Percentiles rank a stretch among this genome's conserved stretches.
These are phyloP conservation scores for Castanea crenata DNA, from an alignment of 306 rosid genomes.

Conservation along the genomic window DNA sequence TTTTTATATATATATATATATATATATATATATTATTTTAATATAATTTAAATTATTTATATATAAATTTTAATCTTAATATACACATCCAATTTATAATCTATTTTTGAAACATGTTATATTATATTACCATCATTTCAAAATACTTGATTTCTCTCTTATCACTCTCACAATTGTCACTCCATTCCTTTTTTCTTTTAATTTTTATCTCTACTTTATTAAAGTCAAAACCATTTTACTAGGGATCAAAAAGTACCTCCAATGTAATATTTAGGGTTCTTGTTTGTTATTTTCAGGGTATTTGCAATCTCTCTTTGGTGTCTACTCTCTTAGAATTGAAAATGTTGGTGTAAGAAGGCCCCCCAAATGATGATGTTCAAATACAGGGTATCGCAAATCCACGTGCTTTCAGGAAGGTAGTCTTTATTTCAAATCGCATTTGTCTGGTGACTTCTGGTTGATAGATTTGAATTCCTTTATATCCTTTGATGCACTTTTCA, in stretches of 20 bases:
- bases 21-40: not conserved
- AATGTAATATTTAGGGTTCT: not conserved
- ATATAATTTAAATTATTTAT: too few relatives aligned
- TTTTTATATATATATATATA: too few relatives aligned
- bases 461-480: slow-evolving; percentile 13
- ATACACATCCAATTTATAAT: too few relatives aligned
- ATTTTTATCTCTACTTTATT: too few relatives aligned
- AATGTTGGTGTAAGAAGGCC: slow-evolving; percentile 79
- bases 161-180: too few relatives aligned
- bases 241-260: too few relatives aligned
- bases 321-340: slow-evolving; percentile 82
- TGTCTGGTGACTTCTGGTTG: not conserved
- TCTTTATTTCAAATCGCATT: not conserved
- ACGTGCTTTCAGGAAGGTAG: slow-evolving; percentile 80
- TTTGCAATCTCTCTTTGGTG: slow-evolving; percentile 80
- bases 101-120: too few relatives aligned
- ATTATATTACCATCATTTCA: too few relatives aligned
- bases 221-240: too few relatives aligned
- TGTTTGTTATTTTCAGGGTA: slow-evolving; percentile 50
- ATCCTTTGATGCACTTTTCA: slow-evolving; percentile 37
- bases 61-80: too few relatives aligned
- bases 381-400: slow-evolving; percentile 86
- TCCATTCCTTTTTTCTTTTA: too few relatives aligned
- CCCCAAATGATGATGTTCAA: slow-evolving; percentile 86
- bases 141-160: too few relatives aligned